Conservation (phyloP, 257 asterid genomes). For the Fraxinus cuspidata region DNA sequence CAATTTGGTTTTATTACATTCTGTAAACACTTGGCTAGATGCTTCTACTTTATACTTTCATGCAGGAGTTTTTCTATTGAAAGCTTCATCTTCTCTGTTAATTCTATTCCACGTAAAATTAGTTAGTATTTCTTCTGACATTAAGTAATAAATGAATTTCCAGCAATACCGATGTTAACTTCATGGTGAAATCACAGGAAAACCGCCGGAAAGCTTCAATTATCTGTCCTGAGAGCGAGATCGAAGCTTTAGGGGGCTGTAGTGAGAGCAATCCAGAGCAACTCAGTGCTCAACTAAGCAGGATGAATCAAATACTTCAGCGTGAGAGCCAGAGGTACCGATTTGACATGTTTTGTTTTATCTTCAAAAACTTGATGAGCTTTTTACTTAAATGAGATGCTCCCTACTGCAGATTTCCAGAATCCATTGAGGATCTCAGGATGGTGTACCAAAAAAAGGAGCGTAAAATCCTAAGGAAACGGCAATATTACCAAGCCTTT, state of each 20-base stretch:
- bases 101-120: background rate
- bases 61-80: background rate
- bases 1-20: background rate
- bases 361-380: conserved; percentile 17
- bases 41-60: conserved; percentile 13
- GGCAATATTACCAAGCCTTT: conserved; percentile 61
- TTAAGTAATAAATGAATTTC: conserved; percentile 13
- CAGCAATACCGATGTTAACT: conserved; percentile 23
- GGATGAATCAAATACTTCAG: conserved; percentile 59
- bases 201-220: conserved; percentile 66
- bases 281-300: conserved; percentile 59
- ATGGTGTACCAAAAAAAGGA: conserved; percentile 60
- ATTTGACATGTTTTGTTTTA: conserved; percentile 9
- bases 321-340: conserved; percentile 77
- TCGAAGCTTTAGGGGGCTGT: conserved; percentile 67
- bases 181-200: conserved; percentile 54
- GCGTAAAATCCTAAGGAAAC: conserved; percentile 66
- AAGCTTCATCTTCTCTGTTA: conserved; percentile 11
- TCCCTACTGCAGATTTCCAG: conserved; percentile 62
- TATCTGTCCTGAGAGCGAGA: conserved; percentile 74
- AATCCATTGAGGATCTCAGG: conserved; percentile 81
- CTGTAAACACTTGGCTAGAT: background rate
- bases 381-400: conserved; percentile 15
- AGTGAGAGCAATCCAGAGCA: conserved; percentile 70
- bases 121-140: background rate